Evolutionary conservation across 306 rosid genomes (phyloP).

Genomic region (Purshia tridentata): DNA sequence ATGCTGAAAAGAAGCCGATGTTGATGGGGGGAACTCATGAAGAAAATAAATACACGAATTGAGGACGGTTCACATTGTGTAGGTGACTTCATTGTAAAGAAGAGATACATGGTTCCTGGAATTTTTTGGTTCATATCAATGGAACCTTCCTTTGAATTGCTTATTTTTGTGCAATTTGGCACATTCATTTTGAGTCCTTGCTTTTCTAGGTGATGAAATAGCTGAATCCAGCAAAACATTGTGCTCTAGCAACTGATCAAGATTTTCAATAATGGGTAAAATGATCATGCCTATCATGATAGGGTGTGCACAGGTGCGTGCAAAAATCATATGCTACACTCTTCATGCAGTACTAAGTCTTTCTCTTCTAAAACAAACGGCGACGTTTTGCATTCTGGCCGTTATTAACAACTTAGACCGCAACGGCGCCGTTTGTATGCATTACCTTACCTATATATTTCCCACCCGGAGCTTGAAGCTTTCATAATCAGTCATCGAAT

Average conservation of each 20-base stretch:
- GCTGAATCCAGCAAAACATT: neutral
- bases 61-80: conserved; percentile 18
- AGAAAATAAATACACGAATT: conserved; percentile 17
- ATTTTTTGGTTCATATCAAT: conserved; percentile 17
- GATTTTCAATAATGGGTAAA: neutral
- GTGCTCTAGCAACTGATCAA: too few relatives aligned
- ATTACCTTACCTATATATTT: too few relatives aligned
- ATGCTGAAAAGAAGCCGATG: neutral
- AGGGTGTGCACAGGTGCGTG: too few relatives aligned
- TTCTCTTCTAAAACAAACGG: too few relatives aligned
- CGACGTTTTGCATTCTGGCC: too few relatives aligned
- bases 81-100: conserved; percentile 35
- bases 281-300: too few relatives aligned
- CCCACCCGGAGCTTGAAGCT: neutral
- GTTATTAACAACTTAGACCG: too few relatives aligned
- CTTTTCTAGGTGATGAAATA: neutral
- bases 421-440: too few relatives aligned
- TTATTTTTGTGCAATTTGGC: neutral
- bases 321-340: too few relatives aligned
- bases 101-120: conserved; percentile 9
- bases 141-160: neutral
- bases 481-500: neutral
- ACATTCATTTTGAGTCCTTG: neutral
- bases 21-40: conserved; percentile 15
- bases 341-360: too few relatives aligned